Conservation (phyloP, 129 eudicot genomes). For the Arctium minus region DNA sequence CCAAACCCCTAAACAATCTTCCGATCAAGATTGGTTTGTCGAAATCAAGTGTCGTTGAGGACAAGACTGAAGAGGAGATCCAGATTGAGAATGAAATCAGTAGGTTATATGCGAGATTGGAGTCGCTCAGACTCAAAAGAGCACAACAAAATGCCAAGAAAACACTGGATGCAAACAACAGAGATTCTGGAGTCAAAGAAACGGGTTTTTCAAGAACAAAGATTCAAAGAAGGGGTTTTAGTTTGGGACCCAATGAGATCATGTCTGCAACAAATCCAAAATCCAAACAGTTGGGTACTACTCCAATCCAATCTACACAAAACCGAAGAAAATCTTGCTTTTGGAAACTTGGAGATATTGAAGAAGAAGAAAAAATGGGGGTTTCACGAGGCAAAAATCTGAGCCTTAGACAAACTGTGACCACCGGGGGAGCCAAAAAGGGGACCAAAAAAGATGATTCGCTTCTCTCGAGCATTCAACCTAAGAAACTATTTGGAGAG, state of each 20-base stretch:
- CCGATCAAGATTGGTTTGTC: background rate
- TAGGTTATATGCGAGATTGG: conserved; percentile 56
- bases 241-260: conserved; percentile 78
- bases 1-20: conserved; percentile 17
- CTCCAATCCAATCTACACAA: conserved; percentile 50
- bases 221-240: conserved; percentile 60
- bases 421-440: conserved; percentile 57
- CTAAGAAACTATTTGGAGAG: conserved; percentile 79
- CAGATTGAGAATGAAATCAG: conserved; percentile 69
- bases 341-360: conserved; percentile 74
- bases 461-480: conserved; percentile 57
- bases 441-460: conserved; percentile 60
- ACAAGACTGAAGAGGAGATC: conserved; percentile 64
- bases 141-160: conserved; percentile 36
- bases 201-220: conserved; percentile 11
- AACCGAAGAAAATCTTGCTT: conserved; percentile 82
- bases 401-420: conserved; percentile 51
- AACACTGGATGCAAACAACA: conserved; percentile 41
- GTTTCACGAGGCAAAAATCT: conserved; percentile 33
- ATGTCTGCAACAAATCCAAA: conserved; percentile 19
- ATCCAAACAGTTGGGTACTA: conserved; percentile 31
- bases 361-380: conserved; percentile 64
- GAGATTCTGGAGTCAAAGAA: conserved; percentile 36
- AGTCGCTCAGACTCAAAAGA: conserved; percentile 51
- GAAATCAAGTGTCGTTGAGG: conserved; percentile 15